Base-by-base conservation (phyloP, 163 green algal genomes). In the Prototheca wickerhamii region DNA sequence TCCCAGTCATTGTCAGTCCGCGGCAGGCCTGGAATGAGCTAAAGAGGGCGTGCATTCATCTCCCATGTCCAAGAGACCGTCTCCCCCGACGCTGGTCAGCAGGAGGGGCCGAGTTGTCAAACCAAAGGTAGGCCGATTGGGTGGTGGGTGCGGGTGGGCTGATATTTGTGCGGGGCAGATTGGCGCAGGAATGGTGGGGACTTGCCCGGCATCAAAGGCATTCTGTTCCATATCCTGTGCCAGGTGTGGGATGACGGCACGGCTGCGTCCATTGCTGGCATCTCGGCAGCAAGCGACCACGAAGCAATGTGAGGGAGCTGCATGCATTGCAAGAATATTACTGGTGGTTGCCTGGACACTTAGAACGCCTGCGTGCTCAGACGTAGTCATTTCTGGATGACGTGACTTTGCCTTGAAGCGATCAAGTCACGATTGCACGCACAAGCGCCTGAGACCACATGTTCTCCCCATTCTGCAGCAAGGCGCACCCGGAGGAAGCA, bases 181-280 rank as follows among this genome's bases (percentile, higher is more conserved):
- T 50, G 4, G 35, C 5, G n/a, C n/a, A n/a, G n/a, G n/a, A n/a
- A n/a, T n/a, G n/a, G n/a, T n/a, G n/a, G n/a, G n/a, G n/a, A n/a
- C n/a, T n/a, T n/a, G n/a, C n/a, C n/a, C n/a, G n/a, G n/a, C n/a
- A n/a, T n/a, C n/a, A n/a, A 6, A 4, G 26, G 50, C 15, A 18
- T 44, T 54, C 29, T 6, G 20, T 20, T 31, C 7, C 52, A 17
- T 10, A 6, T 46, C 12, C 12, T 4, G 26, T 44, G 30, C 12
- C 37, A 74, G 68, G 61, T 74, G 25, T 74, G 50, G 49, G 61
- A 69, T 20, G 68, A 74, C 32, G 68, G 68, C 63, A 74, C 68
- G 3, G 25, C 65, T 30, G 68, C 68, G 1, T 57, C 58, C 3
- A 49, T 58, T 12, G 44, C 37, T 71, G 49, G 46, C 57, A 1